Evolutionary conservation across 306 rosid species (phyloP).

Genomic region (Biancaea sappan): DNA sequence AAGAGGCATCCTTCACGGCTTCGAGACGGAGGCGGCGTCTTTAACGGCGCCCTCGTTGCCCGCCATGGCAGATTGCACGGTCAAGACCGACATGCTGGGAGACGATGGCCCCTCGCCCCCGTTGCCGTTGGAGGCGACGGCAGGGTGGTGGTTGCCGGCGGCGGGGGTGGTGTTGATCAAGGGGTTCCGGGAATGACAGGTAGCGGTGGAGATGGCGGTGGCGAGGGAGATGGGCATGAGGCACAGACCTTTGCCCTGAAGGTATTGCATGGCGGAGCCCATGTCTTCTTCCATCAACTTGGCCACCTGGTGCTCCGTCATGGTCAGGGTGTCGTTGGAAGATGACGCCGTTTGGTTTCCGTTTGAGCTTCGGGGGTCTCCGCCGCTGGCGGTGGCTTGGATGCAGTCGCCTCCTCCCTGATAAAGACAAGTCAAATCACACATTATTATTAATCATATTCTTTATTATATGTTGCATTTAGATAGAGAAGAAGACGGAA

Average conservation of each 20-base stretch:
- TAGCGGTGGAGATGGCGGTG: conserved; percentile 84
- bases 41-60: conserved; percentile 61
- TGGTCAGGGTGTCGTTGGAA: conserved; percentile 62
- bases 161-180: conserved; percentile 27
- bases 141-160: conserved; percentile 5
- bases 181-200: conserved; percentile 76
- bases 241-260: conserved; percentile 95
- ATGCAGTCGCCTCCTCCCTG: conserved; percentile 84
- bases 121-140: conserved; percentile 45
- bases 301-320: conserved; percentile 96
- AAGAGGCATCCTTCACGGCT: conserved; percentile 44
- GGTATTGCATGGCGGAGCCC: conserved; percentile 99
- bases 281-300: conserved; percentile 96
- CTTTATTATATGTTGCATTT: too few relatives aligned
- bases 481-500: neutral
- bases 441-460: conserved; percentile 9
- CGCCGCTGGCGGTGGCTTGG: conserved; percentile 47
- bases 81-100: conserved; percentile 80
- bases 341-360: conserved; percentile 54
- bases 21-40: conserved; percentile 73
- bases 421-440: conserved; percentile 26
- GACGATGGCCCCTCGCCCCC: conserved; percentile 72
- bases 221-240: conserved; percentile 98
- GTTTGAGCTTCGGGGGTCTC: conserved; percentile 36
- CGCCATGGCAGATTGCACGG: conserved; percentile 67